Evolutionary conservation across 768 basidiomycete genomes (phyloP), one percentile per base, ranked within the genome.

Genomic region (Nidularia sp.): DNA sequence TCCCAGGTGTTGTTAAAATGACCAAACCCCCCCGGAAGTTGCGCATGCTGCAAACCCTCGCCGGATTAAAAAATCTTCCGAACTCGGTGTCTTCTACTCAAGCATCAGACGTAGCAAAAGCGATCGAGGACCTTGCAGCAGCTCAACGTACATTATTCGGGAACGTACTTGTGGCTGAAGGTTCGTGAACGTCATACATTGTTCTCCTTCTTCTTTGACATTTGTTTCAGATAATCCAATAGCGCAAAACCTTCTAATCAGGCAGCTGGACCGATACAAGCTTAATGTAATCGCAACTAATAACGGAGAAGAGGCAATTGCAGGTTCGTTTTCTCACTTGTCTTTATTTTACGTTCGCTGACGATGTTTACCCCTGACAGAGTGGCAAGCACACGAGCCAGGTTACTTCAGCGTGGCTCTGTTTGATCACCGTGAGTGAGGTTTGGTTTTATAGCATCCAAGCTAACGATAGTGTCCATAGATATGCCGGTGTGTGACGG

Each of bases 401-500:
- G 86, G 86, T 0, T 83, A 79, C 63, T 90, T 86, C 65, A 81
- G 78, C 53, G 77, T 83, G 2, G 86, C 86, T 4, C 60, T 90
- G 25, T 88, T 90, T 57, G 87, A 90, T 58, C 86, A 90, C 62
- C 87, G 86, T 87, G 58, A 62, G 81, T 45, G 41, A 31, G 22
- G 9, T 31, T 49, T 33, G 31, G n/a, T 12, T 12, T 36, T 47
- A 8, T 25, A 10, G 35, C 10, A 31, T 39, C 36, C 12, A 34
- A 22, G 48, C 45, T 48, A 34, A 52, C 34, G 39, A 45, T 55
- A 36, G 25, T 53, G 34, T 13, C n/a, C 18, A 4, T 47, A 88
- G 86, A 89, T 58, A 89, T 89, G 87, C 87, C 87, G 2, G 72
- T 89, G 47, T 87, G 85, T 55, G 87, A 89, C 59, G 87, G 87